Evolutionary conservation across 352 stramenopile genomes (phyloP), one percentile per base, ranked within the genome.

Genomic region (Pythium plurisporium): DNA sequence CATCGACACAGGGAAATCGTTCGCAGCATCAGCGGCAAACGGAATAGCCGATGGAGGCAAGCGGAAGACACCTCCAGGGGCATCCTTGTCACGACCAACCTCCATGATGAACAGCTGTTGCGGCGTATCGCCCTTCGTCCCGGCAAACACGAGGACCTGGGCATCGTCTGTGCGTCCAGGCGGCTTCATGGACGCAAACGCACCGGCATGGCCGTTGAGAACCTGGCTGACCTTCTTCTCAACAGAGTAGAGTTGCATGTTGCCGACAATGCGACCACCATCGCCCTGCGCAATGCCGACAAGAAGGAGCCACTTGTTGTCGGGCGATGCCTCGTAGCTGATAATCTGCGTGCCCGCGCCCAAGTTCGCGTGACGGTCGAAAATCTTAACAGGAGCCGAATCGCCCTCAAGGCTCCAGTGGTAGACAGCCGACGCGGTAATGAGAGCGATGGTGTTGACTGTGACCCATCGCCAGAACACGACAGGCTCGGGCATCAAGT

Each of bases 381-480:
- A 99, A 19, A 99, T 74, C 82, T 99, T 99, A 17, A 75, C 71
- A 7, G 97, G 97, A 30, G 93, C 62, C 17, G 79, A 83, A 62
- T 93, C 84, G 42, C 86, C 87, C 55, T 99, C 96, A 42, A 99
- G 92, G 34, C 83, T 93, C 98, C 97, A 99, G 71, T 99, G 98
- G 78, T 96, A 99, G 19, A 99, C 98, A 1, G 88, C 83, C 14
- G 91, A 95, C 7, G 85, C 85, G 25, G 97, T 99, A 17, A 99
- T 95, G 33, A 99, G 70, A 5, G 90, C 98, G 52, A 99, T 97
- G 42, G 96, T 98, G 48, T 96, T 97, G 27, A 96, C 76, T 43
- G 83, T 94, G 29, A 98, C 96, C 97, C 97, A 99, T 53, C 96
- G 92, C 97, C 97, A 99, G 74, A 98, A 99, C n/a, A 98, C 89